A percentile compares a stretch with the other conserved stretches of the same genome.
phyloP scores from a whole-genome alignment of 805 yeast genomes.

The Candida rishiriensis region DNA sequence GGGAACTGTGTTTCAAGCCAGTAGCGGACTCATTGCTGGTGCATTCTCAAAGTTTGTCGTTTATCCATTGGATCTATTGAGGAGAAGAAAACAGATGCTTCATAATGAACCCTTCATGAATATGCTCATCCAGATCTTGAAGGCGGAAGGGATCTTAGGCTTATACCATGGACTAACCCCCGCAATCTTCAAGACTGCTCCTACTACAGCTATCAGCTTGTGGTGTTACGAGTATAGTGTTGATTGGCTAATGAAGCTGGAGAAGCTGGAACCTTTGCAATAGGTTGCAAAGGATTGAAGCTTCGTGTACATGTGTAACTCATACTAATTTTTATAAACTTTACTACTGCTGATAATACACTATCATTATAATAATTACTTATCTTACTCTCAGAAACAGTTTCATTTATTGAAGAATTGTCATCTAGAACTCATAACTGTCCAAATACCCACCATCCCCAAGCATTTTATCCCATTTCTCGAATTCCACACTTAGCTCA shows the following conservation, averaged over 20 bases:
- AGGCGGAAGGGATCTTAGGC: slow-evolving; percentile 58
- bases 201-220: slow-evolving; percentile 47
- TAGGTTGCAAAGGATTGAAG: neutral
- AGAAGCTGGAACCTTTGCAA: neutral
- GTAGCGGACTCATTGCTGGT: slow-evolving; percentile 76
- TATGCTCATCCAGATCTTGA: slow-evolving; percentile 37
- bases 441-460: slow-evolving; percentile 23
- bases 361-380: neutral
- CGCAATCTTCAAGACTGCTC: slow-evolving; percentile 74
- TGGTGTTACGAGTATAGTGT: slow-evolving; percentile 31
- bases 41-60: slow-evolving; percentile 63
- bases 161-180: slow-evolving; percentile 72
- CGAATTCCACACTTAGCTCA: slow-evolving; percentile 76
- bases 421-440: slow-evolving; percentile 14
- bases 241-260: slow-evolving; percentile 15
- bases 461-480: slow-evolving; percentile 42
- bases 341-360: no score
- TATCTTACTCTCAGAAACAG: neutral
- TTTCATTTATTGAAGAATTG: no score
- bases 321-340: no score
- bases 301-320: no score
- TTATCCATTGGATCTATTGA: slow-evolving; percentile 81
- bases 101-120: slow-evolving; percentile 12
- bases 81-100: slow-evolving; percentile 71
- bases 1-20: slow-evolving; percentile 42